phyloP scores from a whole-genome alignment of 805 yeast genomes.

The Naumovozyma castellii region DNA sequence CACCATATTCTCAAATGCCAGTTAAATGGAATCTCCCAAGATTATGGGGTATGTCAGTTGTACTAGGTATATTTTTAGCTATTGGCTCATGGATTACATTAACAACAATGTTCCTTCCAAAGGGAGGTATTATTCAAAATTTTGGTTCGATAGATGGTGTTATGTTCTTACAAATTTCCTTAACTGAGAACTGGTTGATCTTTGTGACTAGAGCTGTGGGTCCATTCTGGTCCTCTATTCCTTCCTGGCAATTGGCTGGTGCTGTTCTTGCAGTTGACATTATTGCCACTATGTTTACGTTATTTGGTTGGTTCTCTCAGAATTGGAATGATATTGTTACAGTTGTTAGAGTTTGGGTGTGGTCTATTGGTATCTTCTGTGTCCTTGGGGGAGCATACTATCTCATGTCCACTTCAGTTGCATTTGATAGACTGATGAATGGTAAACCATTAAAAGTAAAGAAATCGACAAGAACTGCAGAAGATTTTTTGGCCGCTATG shows the following conservation, averaged over 20 bases:
- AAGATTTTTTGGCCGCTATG: constrained; percentile 80
- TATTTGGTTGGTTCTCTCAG: constrained; percentile 97
- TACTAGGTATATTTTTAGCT: constrained; percentile 80
- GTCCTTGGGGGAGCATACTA: constrained; percentile 93
- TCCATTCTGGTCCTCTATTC: constrained; percentile 94
- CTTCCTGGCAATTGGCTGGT: constrained; percentile 95
- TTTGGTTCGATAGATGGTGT: constrained; percentile 92
- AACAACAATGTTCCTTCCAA: constrained; percentile 84
- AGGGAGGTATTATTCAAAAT: constrained; percentile 93
- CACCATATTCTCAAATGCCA: constrained; percentile 87
- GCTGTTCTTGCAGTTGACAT: constrained; percentile 87
- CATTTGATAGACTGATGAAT: constrained; percentile 76
- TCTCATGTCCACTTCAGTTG: constrained; percentile 74
- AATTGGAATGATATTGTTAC: constrained; percentile 95
- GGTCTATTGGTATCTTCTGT: constrained; percentile 96
- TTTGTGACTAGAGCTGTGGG: constrained; percentile 95
- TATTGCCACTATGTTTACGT: constrained; percentile 82
- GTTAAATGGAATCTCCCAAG: constrained; percentile 96
- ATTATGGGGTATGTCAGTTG: constrained; percentile 92
- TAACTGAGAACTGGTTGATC: constrained; percentile 95
- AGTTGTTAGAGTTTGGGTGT: constrained; percentile 87
- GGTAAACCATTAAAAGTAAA: constrained; percentile 59
- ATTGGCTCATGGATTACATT: constrained; percentile 90
- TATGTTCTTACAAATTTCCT: constrained; percentile 84
- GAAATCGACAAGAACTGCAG: constrained; percentile 55